Conservation (phyloP, 2,329 filamentous ascomycete species). For the Arthrobotrys iridis region DNA sequence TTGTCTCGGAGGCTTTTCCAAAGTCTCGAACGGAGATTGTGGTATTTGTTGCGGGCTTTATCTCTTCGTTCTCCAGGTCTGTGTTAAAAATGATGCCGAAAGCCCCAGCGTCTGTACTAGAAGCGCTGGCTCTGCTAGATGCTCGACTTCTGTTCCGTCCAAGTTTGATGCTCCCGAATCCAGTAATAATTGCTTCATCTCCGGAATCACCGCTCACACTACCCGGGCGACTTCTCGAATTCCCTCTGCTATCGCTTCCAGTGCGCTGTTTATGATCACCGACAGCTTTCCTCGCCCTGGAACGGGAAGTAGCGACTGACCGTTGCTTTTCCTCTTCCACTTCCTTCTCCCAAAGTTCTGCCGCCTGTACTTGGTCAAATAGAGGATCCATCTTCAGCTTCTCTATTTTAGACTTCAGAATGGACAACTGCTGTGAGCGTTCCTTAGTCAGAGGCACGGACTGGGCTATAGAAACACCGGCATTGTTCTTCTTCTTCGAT, state of each 20-base stretch:
- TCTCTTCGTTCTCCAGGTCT: slow-evolving; percentile 16
- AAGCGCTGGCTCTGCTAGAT: slow-evolving; percentile 49
- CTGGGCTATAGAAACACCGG: slow-evolving; percentile 26
- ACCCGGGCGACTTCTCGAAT: slow-evolving; percentile 28
- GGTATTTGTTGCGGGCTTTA: background rate
- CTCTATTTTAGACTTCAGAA: slow-evolving; percentile 53
- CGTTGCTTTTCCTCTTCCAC: slow-evolving; percentile 34
- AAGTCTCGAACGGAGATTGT: slow-evolving; percentile 31
- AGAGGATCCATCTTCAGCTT: slow-evolving; percentile 62
- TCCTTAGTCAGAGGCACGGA: slow-evolving; percentile 41
- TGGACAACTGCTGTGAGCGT: slow-evolving; percentile 53
- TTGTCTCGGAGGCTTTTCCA: slow-evolving; percentile 54
- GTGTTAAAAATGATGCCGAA: slow-evolving; percentile 37
- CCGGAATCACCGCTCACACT: slow-evolving; percentile 40
- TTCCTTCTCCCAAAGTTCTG: slow-evolving; percentile 64
- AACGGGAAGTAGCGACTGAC: background rate
- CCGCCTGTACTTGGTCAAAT: slow-evolving; percentile 65
- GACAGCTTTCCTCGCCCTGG: slow-evolving; percentile 11
- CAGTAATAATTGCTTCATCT: slow-evolving; percentile 20
- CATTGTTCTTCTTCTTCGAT: slow-evolving; percentile 59
- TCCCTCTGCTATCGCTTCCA: slow-evolving; percentile 4
- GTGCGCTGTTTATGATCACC: slow-evolving; percentile 16
- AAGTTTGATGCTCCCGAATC: slow-evolving; percentile 28
- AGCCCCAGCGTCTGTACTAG: slow-evolving; percentile 45
- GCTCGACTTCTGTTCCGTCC: slow-evolving; percentile 37